Base-by-base conservation (phyloP, 345 rosid species). In the Noccaea bulbosa region DNA sequence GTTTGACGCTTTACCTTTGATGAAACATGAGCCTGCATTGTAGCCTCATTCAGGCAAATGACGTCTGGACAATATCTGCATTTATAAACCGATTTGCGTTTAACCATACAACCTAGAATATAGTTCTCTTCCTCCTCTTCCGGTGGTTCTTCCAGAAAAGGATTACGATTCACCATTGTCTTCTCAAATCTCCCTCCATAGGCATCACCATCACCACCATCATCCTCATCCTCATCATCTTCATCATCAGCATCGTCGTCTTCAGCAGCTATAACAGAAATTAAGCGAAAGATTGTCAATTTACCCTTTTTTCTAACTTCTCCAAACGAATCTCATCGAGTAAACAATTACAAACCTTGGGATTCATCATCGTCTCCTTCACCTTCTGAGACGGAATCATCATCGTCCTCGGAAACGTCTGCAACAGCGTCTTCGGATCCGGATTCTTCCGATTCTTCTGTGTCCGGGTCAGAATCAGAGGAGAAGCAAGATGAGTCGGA, bases 61-160 rank as follows among this genome's bases (percentile, higher is more conserved):
- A 75, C 71, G 14, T 77, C 73, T 20, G 97, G 97, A 71, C 97
- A 94, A 49, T 89, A 79, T 81, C 86, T 83, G 86, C 99, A 94
- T 80, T 78, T 89, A 70, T 78, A 91, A 73, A 88, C 90, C 0
- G 94, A 85, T 71, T 94, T 89, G 81, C 77, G 73, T 73, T 84
- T 79, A 34, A 88, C 47, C 59, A 94, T 68, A 83, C 85, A 89
- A 11, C 80, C 83, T n/a, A 84, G 78, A 64, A 86, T 70, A 78
- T 83, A 87, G 65, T 65, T 71, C 8, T 79, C 44, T 4, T 78
- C 59, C 44, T 77, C 77, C 12, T 79, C 68, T 45, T 67, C 77
- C 12, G 34, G 15, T 35, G 67, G 55, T 59, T 64, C 73, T 57
- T 61, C 79, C 7, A 49, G 54, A 45, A 7, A 51, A 35, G 0